A percentile compares a stretch with the other conserved stretches of the same genome.
phyloP scores from a whole-genome alignment of 805 yeast species.

The Metschnikowia lochheadii region DNA sequence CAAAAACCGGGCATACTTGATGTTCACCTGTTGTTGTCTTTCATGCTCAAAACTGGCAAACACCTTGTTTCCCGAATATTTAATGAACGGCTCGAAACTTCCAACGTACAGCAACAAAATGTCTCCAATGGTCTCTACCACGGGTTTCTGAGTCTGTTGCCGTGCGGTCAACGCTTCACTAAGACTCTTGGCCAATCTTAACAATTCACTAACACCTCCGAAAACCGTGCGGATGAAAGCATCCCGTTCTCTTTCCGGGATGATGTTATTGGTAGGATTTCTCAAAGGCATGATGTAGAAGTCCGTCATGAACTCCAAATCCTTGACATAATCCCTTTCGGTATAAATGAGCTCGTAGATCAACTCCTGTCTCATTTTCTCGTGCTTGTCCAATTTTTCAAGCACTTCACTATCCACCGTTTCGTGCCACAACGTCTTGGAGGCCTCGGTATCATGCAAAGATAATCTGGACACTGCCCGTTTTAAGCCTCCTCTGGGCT shows the following conservation, averaged over 20 bases:
- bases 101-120: constrained; percentile 80
- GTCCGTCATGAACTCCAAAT: constrained; percentile 87
- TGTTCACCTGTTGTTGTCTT: constrained; percentile 84
- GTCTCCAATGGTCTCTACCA: constrained; percentile 84
- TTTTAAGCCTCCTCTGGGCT: constrained; percentile 79
- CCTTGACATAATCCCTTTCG: constrained; percentile 93
- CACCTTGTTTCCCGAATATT: constrained; percentile 91
- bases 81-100: constrained; percentile 85
- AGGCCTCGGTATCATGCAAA: constrained; percentile 64
- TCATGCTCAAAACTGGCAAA: constrained; percentile 95
- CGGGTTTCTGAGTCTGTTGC: constrained; percentile 75
- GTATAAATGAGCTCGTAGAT: constrained; percentile 92
- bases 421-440: constrained; percentile 88
- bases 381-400: constrained; percentile 75
- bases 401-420: constrained; percentile 79
- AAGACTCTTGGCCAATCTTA: constrained; percentile 74
- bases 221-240: constrained; percentile 89
- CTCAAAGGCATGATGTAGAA: constrained; percentile 90
- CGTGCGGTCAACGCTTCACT: constrained; percentile 87
- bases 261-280: constrained; percentile 66
- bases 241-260: constrained; percentile 85
- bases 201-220: constrained; percentile 82
- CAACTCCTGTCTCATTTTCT: constrained; percentile 89
- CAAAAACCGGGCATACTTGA: constrained; percentile 87
- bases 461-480: constrained; percentile 70